Base-by-base conservation (phyloP, 768 basidiomycete genomes). In the Galerina sulciceps region DNA sequence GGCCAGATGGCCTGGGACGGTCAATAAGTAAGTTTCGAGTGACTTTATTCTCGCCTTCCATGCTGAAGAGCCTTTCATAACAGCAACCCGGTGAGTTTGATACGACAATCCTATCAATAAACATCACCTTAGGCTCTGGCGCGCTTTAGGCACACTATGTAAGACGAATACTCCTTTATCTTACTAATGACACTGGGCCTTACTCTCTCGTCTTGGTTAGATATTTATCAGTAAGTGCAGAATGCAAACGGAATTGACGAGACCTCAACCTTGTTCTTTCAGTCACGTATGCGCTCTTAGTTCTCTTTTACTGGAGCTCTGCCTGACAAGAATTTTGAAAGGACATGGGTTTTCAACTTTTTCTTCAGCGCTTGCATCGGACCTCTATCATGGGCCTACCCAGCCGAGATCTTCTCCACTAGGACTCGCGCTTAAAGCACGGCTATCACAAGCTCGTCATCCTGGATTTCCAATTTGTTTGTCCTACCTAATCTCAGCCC, bases 271-370 rank as follows among this genome's bases (percentile, higher is more conserved):
- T n/a, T n/a, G n/a, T 79, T 79, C 68, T 78, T 79, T 55, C 38
- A 53, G 52, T 53, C 22, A 53, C 52, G 52, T 53, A 34, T 10
- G 50, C 40, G 11, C 6, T 10, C 50, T 51, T 17, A 23, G 49
- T 53, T 26, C 38, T 38, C 26, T 42, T 22, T 10, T n/a, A 23
- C n/a, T 41, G 23, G n/a, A 31, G 22, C 13, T 43, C 41, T 15
- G 23, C 14, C 22, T 53, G 9, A 53, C 52, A 14, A 26, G 35
- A 14, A 23, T 10, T 18, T 41, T 22, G 41, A 13, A 36, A 77
- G 74, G 31, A 81, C 77, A 14, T 80, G 79, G 78, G 61, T 81
- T 37, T 81, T 80, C 73, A 79, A 79, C 60, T 78, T 80, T 70
- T 78, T 79, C 70, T 80, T 79, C 63, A 76, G 74, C 52, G 71